phyloP scores from a whole-genome alignment of 2,329 filamentous ascomycete species.

The Pleomassaria siparia region DNA sequence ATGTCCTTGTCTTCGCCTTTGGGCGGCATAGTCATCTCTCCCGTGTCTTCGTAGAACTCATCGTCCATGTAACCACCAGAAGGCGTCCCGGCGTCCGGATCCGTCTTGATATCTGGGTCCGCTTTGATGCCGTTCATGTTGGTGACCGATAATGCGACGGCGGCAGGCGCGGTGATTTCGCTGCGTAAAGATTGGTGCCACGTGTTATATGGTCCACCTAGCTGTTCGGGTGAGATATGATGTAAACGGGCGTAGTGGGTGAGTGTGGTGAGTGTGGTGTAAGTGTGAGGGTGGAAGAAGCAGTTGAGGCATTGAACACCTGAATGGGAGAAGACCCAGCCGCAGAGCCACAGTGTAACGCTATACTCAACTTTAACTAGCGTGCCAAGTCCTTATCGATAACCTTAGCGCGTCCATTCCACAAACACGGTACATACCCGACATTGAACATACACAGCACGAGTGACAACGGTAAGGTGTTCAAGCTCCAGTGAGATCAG shows the following conservation, averaged over 20 bases:
- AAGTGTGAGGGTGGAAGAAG: slow-evolving; percentile 9
- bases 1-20: slow-evolving; percentile 30
- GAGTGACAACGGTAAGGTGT: too few species aligned
- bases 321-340: slow-evolving; percentile 10
- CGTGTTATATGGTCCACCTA: not conserved
- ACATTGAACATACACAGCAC: too few species aligned
- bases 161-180: slow-evolving; percentile 1
- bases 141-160: not conserved
- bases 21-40: slow-evolving; percentile 42
- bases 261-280: not conserved
- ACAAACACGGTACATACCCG: not conserved
- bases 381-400: slow-evolving; percentile 25
- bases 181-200: not conserved
- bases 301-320: slow-evolving; percentile 3
- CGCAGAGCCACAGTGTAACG: too few species aligned
- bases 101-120: slow-evolving; percentile 41
- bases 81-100: slow-evolving; percentile 33
- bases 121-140: slow-evolving; percentile 45
- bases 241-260: not conserved
- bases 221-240: too few species aligned
- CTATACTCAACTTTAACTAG: slow-evolving; percentile 12
- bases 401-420: slow-evolving; percentile 1
- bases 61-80: slow-evolving; percentile 41
- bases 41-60: slow-evolving; percentile 48
- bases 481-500: too few species aligned